Percentiles rank a stretch among this genome's conserved stretches.
Evolutionary conservation across 768 basidiomycete species (phyloP).

Genomic region (Amanita polypyramis): DNA sequence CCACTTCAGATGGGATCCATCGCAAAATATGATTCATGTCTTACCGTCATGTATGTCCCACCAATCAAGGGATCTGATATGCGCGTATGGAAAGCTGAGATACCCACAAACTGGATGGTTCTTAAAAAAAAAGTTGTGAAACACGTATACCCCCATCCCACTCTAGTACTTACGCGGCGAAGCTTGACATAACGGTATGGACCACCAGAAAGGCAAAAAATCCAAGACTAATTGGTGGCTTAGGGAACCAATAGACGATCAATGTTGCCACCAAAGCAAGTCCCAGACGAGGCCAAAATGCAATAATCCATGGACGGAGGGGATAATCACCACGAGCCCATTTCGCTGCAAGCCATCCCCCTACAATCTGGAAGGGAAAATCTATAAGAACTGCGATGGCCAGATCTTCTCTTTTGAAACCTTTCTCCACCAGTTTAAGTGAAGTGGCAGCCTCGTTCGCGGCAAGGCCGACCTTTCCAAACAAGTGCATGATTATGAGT

Average conservation of each 20-base stretch:
- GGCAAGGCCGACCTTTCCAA: conserved; percentile 91
- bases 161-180: conserved; percentile 57
- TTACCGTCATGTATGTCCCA: conserved; percentile 98
- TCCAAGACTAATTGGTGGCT: conserved; percentile 53
- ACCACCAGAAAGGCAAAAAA: conserved; percentile 79
- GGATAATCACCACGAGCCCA: conserved; percentile 80
- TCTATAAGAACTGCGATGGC: conserved; percentile 94
- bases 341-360: conserved; percentile 88
- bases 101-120: conserved; percentile 97
- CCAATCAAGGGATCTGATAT: conserved; percentile 96
- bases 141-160: neutral
- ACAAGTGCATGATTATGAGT: conserved; percentile 75
- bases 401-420: conserved; percentile 88
- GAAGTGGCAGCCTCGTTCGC: conserved; percentile 87
- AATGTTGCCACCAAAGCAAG: conserved; percentile 66
- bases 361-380: conserved; percentile 94
- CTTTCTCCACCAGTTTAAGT: conserved; percentile 95
- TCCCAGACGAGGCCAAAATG: conserved; percentile 79
- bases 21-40: conserved; percentile 15
- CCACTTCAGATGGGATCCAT: conserved; percentile 4
- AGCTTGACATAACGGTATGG: conserved; percentile 75
- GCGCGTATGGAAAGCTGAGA: conserved; percentile 97
- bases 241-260: conserved; percentile 81
- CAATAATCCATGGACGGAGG: conserved; percentile 79
- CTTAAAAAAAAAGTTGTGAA: conserved; percentile 25